These are phyloP conservation scores for Talaromyces sp. DNA, from an alignment of 2,329 filamentous ascomycete genomes.

Conservation along the genomic window DNA sequence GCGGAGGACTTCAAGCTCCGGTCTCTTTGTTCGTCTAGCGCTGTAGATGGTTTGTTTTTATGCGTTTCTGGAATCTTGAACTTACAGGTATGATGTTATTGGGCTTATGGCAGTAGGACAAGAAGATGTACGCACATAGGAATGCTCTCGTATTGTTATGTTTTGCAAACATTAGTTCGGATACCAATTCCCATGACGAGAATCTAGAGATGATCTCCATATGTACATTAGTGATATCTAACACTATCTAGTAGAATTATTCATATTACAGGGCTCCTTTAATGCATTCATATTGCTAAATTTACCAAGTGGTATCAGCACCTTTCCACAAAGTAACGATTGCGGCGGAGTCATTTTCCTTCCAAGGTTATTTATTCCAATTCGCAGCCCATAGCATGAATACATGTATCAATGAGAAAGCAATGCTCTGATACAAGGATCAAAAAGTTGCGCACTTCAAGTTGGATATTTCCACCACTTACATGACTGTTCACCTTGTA, in stretches of 20 bases:
- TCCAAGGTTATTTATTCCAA: background rate
- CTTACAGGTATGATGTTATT: too few relatives aligned
- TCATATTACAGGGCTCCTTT: background rate
- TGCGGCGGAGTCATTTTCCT: background rate
- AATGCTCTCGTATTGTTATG: too few relatives aligned
- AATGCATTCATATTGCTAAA: background rate
- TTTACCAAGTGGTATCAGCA: background rate
- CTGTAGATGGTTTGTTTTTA: too few relatives aligned
- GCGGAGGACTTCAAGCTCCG: too few relatives aligned
- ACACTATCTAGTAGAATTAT: background rate
- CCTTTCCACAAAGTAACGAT: too few relatives aligned
- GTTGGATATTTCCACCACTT: background rate
- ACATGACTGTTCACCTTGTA: background rate
- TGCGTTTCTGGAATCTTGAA: too few relatives aligned
- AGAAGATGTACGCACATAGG: too few relatives aligned
- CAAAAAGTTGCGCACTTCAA: background rate
- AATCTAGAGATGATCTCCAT: background rate
- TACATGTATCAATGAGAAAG: background rate
- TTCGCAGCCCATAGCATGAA: too few relatives aligned
- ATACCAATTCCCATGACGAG: background rate
- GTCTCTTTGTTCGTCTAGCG: too few relatives aligned
- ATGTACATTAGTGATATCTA: background rate
- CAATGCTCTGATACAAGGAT: background rate
- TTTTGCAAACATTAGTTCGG: background rate
- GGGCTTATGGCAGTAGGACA: background rate